Conservation (phyloP, 1,139 yeast genomes). For the Yamadazyma trypodendri region DNA sequence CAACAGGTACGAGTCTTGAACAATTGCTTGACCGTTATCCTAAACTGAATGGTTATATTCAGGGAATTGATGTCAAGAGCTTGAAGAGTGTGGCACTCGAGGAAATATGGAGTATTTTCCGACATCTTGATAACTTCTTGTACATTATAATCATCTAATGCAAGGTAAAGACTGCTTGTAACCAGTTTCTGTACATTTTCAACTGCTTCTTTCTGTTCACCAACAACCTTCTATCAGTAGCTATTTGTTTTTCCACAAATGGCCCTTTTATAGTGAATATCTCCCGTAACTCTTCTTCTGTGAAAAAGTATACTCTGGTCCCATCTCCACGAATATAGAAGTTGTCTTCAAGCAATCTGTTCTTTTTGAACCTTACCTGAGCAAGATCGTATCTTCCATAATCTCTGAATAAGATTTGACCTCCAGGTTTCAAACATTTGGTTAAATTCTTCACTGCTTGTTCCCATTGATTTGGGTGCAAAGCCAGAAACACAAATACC, state of each 20-base stretch:
- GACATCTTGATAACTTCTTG: conserved; percentile 74
- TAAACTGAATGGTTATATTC: conserved; percentile 33
- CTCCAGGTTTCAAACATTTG: conserved; percentile 86
- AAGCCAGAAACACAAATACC: conserved; percentile 91
- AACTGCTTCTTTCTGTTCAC: conserved; percentile 90
- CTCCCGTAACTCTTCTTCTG: conserved; percentile 82
- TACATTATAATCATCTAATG: conserved; percentile 48
- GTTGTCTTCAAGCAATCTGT: conserved; percentile 83
- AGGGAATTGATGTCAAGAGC: conserved; percentile 58
- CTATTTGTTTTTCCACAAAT: conserved; percentile 72
- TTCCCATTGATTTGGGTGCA: conserved; percentile 89
- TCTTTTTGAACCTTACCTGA: conserved; percentile 89
- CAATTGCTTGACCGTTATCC: conserved; percentile 4
- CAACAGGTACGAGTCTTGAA: conserved; percentile 18
- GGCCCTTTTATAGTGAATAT: conserved; percentile 64
- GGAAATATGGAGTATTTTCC: conserved; percentile 54
- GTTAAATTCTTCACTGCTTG: conserved; percentile 70
- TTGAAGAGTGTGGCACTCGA: conserved; percentile 43
- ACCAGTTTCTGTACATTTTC: conserved; percentile 97
- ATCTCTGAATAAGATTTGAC: conserved; percentile 84
- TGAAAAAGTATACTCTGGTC: conserved; percentile 93
- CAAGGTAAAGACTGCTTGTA: conserved; percentile 78
- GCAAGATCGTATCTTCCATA: conserved; percentile 96
- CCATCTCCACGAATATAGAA: conserved; percentile 98
- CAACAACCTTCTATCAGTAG: conserved; percentile 83